A percentile compares a stretch with the other conserved stretches of the same genome.
Evolutionary conservation across 2,329 filamentous ascomycete species (phyloP).

Genomic region (Dothideomycetidae sp.): DNA sequence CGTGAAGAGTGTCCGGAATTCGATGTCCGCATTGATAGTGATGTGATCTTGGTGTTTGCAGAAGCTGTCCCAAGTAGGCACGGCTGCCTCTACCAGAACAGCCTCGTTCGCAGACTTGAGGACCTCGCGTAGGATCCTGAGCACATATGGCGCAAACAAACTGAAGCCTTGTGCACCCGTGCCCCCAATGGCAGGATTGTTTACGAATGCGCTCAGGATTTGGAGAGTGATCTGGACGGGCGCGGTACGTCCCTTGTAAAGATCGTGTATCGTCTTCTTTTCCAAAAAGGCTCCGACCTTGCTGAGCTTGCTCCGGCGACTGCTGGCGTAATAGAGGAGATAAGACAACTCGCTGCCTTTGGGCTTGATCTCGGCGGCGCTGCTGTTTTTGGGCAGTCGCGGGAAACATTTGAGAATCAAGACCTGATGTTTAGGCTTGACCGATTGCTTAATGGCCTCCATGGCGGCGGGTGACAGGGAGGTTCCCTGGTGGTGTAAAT

Average conservation of each 20-base stretch:
- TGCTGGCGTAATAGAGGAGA: conserved; percentile 90
- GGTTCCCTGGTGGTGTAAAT: too few species aligned
- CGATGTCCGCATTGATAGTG: conserved; percentile 70
- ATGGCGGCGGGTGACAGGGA: conserved; percentile 24
- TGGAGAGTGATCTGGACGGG: conserved; percentile 79
- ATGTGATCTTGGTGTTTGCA: conserved; percentile 80
- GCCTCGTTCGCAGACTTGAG: conserved; percentile 68
- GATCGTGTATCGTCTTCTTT: conserved; percentile 83
- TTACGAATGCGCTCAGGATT: conserved; percentile 80
- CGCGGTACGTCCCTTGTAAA: conserved; percentile 79
- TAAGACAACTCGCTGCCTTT: conserved; percentile 96
- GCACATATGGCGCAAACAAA: conserved; percentile 70
- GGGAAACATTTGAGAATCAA: conserved; percentile 94
- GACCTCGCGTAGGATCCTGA: conserved; percentile 71
- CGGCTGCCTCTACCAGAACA: conserved; percentile 80
- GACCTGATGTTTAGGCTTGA: conserved; percentile 90
- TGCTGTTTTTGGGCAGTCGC: conserved; percentile 63
- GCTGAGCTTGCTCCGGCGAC: conserved; percentile 83
- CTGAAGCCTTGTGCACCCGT: conserved; percentile 66
- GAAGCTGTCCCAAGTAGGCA: conserved; percentile 75
- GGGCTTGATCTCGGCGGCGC: conserved; percentile 75
- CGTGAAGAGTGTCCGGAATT: conserved; percentile 70
- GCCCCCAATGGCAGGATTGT: conserved; percentile 45
- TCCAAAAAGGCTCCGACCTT: conserved; percentile 93
- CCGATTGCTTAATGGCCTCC: conserved; percentile 45